Percentiles rank a stretch among this genome's conserved stretches.
phyloP scores from a whole-genome alignment of 495 filamentous ascomycete genomes.

The Aspergillus nidulans region DNA sequence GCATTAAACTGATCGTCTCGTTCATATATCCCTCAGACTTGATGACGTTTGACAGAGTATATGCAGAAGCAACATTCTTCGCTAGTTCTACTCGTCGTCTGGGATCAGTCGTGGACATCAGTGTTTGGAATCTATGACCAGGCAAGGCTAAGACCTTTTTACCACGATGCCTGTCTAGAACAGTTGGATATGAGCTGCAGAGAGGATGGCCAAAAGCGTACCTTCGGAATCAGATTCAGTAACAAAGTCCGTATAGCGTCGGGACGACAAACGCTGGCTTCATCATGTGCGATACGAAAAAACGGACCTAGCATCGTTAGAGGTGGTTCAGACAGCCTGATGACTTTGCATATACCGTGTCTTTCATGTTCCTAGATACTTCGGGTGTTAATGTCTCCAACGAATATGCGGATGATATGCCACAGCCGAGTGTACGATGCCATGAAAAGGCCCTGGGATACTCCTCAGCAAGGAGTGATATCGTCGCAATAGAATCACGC shows the following conservation, averaged over 20 bases:
- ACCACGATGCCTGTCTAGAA: slow-evolving; percentile 25
- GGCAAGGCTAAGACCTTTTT: slow-evolving; percentile 28
- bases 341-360: not conserved
- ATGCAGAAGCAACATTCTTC: slow-evolving; percentile 33
- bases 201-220: not conserved
- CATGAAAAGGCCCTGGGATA: not conserved
- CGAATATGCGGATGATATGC: not conserved
- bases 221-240: slow-evolving; percentile 22
- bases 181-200: not conserved
- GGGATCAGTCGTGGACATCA: slow-evolving; percentile 38
- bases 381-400: not conserved
- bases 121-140: slow-evolving; percentile 39
- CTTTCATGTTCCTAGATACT: not conserved
- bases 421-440: not conserved
- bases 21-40: slow-evolving; percentile 37
- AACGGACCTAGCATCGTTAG: slow-evolving; percentile 29
- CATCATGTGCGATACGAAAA: slow-evolving; percentile 44
- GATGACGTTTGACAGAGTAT: slow-evolving; percentile 36
- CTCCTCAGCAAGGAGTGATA: not conserved
- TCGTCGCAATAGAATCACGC: not conserved
- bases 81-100: slow-evolving; percentile 26
- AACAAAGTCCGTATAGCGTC: slow-evolving; percentile 36
- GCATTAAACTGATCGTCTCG: slow-evolving; percentile 25
- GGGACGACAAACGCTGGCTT: slow-evolving; percentile 45
- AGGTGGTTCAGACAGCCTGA: not conserved